Base-by-base conservation (phyloP, 129 eudicot species). In the Tagetes erecta region DNA sequence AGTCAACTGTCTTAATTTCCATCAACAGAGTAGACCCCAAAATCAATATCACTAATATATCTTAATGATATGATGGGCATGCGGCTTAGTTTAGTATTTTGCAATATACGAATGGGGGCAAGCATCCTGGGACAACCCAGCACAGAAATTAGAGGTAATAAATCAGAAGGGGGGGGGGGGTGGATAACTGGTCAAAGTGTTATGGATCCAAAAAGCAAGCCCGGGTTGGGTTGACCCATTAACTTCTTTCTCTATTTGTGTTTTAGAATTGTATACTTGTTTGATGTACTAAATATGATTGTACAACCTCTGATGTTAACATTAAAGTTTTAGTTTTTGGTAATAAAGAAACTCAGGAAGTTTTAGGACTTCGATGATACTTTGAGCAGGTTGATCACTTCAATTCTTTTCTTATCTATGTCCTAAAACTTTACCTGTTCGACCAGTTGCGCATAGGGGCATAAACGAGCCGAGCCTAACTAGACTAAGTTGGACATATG, bases 1-100 rank as follows among this genome's bases (percentile, higher is more conserved):
- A 31, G 3, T 52, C 34, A 76, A 41, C 55, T 76, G 74, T 56
- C 75, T 20, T 31, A 56, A 35, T 56, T 42, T 50, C 63, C 44
- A 44, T 37, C 39, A 4, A 5, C 31, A 67, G 30, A 1, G 38
- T 47, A 12, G 73, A 67, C 31, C 11, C 68, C 59, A 13, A 46
- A 68, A 34, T 47, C 6, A 46, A 68, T 11, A 31, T 68, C 8
- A 6, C 13, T 31, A 30, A 7, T 68, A 45, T 55, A 10, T 46
- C 8, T 7, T 67, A 0, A 45, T 5, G 57, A 45, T 44, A 38
- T 31, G 27, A 36, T 52, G 65, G 51, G 58, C 34, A 38, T 53
- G 44, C 55, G 44, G 6, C 9, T 52, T 38, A 20, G 40, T 55
- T 53, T 20, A 36, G 14, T 38, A 50, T 52, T 70, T 39, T 56